Evolutionary conservation across 306 rosid genomes (phyloP), one percentile per base, ranked within the genome.

Genomic region (Fagus crenata): DNA sequence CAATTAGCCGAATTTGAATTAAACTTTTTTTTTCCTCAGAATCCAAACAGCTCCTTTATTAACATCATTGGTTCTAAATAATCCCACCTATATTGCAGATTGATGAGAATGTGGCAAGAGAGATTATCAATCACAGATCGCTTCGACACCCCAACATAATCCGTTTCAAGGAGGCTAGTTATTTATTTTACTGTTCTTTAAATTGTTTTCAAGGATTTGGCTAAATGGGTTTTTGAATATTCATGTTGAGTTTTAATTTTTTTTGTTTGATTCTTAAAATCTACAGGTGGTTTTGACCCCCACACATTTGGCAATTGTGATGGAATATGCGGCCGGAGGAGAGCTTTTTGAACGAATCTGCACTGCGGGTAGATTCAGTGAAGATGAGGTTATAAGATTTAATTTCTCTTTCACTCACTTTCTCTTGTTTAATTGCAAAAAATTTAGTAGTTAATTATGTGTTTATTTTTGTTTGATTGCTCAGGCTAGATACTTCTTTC

Each of bases 251-350:
- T 0, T 9, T 39, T 51, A 9, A 53, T 7, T 42, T 65, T 17
- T 74, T 36, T 58, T 37, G 64, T 42, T 80, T 53, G 49, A 39
- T 14, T 46, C 60, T 59, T 61, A 77, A 58, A 39, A 75, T 77
- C 49, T 64, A 74, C 73, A 89, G 92, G 89, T 89, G 74, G 88
- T 89, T 59, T 82, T 89, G 85, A 89, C 93, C 54, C 88, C 93
- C 63, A 87, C 93, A 18, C 91, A 89, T 85, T 77, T 89, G 54
- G 87, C 86, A 31, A 89, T 89, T 55, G 88, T 87, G n/a, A 89
- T 89, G 93, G 93, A 89, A 85, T 89, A 89, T 82, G 93, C 93
- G 7, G 85, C 91, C 33, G 93, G 91, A 18, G 93, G 93, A 39
- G 89, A 85, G 59, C 91, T 89, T 69, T 89, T 89, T 76, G 91